These are phyloP conservation scores for Exophiala mesophila DNA, from an alignment of 2,329 filamentous ascomycete genomes.

Conservation along the genomic window DNA sequence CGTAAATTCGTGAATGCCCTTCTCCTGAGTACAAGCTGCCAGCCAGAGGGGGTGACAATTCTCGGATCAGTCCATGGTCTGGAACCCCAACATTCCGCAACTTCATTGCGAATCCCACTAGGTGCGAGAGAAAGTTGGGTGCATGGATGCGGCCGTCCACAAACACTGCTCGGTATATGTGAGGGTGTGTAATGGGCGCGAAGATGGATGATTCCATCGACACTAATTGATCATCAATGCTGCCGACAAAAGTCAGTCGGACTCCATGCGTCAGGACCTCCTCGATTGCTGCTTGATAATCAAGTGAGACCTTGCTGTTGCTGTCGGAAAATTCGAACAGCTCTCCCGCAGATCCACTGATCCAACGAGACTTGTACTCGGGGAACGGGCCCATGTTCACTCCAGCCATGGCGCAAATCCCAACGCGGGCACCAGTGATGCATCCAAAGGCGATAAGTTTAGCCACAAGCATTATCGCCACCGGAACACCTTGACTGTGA, in stretches of 20 bases:
- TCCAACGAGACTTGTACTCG: conserved; percentile 82
- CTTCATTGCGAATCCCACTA: conserved; percentile 89
- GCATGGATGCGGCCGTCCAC: conserved; percentile 89
- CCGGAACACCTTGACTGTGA: conserved; percentile 92
- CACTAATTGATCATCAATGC: conserved; percentile 94
- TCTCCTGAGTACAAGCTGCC: conserved; percentile 89
- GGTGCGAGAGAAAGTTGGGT: conserved; percentile 86
- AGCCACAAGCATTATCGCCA: conserved; percentile 84
- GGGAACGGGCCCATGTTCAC: conserved; percentile 90
- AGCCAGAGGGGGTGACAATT: conserved; percentile 80
- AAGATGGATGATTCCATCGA: conserved; percentile 91
- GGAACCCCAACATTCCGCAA: conserved; percentile 87
- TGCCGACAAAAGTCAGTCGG: conserved; percentile 81
- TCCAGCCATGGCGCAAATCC: conserved; percentile 83
- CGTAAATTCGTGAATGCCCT: conserved; percentile 89
- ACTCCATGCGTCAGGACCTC: conserved; percentile 72
- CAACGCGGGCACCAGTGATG: conserved; percentile 65
- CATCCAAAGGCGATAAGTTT: conserved; percentile 90
- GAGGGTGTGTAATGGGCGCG: conserved; percentile 78
- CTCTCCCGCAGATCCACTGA: conserved; percentile 88
- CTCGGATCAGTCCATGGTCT: conserved; percentile 88
- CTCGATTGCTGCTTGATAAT: conserved; percentile 72
- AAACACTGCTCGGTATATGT: conserved; percentile 93
- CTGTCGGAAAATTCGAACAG: conserved; percentile 89
- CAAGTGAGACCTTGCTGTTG: conserved; percentile 73